Evolutionary conservation across 768 basidiomycete species (phyloP).

Genomic region (Rhodotorula babjevae): DNA sequence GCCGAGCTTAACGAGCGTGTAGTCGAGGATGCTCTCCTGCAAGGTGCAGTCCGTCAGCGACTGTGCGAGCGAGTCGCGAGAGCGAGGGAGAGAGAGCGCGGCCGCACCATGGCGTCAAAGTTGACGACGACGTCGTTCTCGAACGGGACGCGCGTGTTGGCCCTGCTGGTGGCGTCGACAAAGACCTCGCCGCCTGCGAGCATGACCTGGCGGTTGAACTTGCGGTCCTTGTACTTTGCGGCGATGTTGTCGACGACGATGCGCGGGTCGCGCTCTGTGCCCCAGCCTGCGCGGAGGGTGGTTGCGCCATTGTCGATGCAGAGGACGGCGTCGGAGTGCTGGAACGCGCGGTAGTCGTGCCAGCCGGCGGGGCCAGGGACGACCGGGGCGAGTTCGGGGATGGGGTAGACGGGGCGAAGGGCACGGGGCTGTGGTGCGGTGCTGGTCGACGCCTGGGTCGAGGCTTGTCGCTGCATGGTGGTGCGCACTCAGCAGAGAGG

Average conservation of each 20-base stretch:
- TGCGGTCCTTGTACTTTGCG: conserved; percentile 84
- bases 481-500: neutral
- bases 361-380: conserved; percentile 5
- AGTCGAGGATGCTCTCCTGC: conserved; percentile 92
- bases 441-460: neutral
- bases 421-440: neutral
- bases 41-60: no score
- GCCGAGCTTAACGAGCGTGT: conserved; percentile 78
- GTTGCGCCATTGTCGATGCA: conserved; percentile 65
- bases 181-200: conserved; percentile 86
- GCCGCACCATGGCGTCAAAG: conserved; percentile 76
- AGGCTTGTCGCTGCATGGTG: neutral
- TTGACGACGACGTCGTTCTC: conserved; percentile 90
- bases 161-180: conserved; percentile 73
- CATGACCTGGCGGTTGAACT: conserved; percentile 70
- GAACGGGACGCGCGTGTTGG: conserved; percentile 76
- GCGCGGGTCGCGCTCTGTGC: conserved; percentile 27
- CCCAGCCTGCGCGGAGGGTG: conserved; percentile 43
- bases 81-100: neutral
- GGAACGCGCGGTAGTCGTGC: neutral
- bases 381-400: conserved; percentile 26
- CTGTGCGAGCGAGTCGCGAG: conserved; percentile 42
- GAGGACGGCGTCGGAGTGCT: conserved; percentile 51
- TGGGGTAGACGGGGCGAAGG: conserved; percentile 11
- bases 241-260: conserved; percentile 38